Evolutionary conservation across 2,329 filamentous ascomycete genomes (phyloP).

Genomic region (Trichoderma gracile): DNA sequence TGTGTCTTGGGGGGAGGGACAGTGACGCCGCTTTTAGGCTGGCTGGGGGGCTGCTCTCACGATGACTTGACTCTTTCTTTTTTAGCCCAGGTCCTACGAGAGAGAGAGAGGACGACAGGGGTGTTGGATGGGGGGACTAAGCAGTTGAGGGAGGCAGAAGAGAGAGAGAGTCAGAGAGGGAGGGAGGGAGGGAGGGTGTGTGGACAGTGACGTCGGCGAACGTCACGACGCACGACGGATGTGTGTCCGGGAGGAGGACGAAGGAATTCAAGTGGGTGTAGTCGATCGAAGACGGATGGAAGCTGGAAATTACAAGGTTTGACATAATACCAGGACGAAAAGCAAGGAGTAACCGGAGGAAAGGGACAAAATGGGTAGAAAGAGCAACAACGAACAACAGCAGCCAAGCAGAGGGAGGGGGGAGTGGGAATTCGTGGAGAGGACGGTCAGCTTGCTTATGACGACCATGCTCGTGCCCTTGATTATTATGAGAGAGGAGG

Average conservation of each 20-base stretch:
- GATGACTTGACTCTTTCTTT: neutral
- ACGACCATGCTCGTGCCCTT: slow-evolving; percentile 1
- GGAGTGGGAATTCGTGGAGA: neutral
- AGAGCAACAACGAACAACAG: no score
- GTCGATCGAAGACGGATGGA: slow-evolving; percentile 10
- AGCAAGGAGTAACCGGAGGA: no score
- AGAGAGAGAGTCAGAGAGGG: neutral
- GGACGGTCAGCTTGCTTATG: neutral
- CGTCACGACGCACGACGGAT: slow-evolving; percentile 21
- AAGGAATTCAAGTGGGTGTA: slow-evolving; percentile 1
- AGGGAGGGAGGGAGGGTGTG: slow-evolving; percentile 17
- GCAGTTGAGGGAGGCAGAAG: neutral
- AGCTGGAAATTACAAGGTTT: neutral
- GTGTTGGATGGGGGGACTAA: neutral
- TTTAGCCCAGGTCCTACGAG: slow-evolving; percentile 14
- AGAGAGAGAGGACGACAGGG: slow-evolving; percentile 8
- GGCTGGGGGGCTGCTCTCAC: neutral
- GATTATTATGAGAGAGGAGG: neutral
- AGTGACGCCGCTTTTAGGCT: slow-evolving; percentile 22
- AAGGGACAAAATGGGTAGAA: no score
- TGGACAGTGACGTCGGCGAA: slow-evolving; percentile 25
- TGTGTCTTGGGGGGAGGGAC: slow-evolving; percentile 27
- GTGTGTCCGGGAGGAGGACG: slow-evolving; percentile 5
- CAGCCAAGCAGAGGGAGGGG: neutral
- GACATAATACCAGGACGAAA: no score